A percentile compares a stretch with the other conserved stretches of the same genome.
Conservation (phyloP, 202 grass and related monocot genomes). For the Zoysia matrella region DNA sequence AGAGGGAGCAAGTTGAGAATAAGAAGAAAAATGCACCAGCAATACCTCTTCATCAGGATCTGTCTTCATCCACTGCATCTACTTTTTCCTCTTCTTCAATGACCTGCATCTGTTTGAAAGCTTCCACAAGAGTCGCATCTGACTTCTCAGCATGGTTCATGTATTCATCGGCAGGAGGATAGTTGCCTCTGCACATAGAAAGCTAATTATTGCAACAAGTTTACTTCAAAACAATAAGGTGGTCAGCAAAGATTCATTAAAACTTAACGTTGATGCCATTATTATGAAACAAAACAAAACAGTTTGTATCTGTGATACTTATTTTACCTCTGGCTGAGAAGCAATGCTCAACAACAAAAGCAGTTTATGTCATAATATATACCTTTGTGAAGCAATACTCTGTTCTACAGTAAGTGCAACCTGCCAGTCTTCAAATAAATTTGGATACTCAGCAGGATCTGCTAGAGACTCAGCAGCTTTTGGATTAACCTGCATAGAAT, state of each 20-base stretch:
- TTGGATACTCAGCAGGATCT: conserved; percentile 56
- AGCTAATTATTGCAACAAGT: conserved; percentile 28
- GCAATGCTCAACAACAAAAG: conserved; percentile 21
- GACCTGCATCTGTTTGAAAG: neutral
- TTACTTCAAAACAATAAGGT: neutral
- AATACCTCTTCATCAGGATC: conserved; percentile 68
- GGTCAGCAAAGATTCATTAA: neutral
- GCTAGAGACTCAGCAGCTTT: too few relatives aligned
- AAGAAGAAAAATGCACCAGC: neutral
- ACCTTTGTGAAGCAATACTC: conserved; percentile 69
- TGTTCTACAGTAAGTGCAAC: conserved; percentile 82
- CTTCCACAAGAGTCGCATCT: too few relatives aligned
- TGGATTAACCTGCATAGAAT: too few relatives aligned
- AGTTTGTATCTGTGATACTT: conserved; percentile 24
- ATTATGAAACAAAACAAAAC: neutral
- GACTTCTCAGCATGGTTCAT: too few relatives aligned
- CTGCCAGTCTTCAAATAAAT: conserved; percentile 97
- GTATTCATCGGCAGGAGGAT: conserved; percentile 58
- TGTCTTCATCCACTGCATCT: conserved; percentile 46
- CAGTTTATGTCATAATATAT: conserved; percentile 23
- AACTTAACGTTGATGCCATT: conserved; percentile 9
- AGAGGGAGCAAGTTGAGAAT: neutral
- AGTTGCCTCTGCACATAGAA: conserved; percentile 62
- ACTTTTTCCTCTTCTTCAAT: conserved; percentile 61
- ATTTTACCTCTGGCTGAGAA: conserved; percentile 30